phyloP scores from a whole-genome alignment of 768 basidiomycete genomes.

The Fomitopsis pulvina region DNA sequence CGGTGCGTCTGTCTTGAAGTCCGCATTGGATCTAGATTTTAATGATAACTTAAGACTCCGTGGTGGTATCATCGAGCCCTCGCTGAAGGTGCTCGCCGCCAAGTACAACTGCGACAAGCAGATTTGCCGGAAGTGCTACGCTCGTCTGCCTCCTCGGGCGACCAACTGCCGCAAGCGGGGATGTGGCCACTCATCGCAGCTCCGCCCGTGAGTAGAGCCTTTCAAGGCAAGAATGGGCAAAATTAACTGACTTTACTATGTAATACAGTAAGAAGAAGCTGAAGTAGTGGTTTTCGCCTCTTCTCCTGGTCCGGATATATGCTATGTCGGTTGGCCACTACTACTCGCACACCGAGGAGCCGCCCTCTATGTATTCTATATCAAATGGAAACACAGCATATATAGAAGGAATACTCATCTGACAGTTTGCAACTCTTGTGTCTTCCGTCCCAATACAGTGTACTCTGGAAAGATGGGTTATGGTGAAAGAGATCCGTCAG shows the following conservation, averaged over 20 bases:
- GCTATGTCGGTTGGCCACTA: conserved; percentile 1
- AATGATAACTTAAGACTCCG: conserved; percentile 56
- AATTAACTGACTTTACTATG: not conserved
- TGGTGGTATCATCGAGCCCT: conserved; percentile 99
- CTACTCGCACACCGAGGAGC: not conserved
- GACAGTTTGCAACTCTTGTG: too few relatives aligned
- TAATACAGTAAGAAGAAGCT: conserved; percentile 84
- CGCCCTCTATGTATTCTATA: not conserved
- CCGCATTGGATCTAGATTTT: not conserved
- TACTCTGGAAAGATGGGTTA: too few relatives aligned
- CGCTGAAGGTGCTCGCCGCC: conserved; percentile 91
- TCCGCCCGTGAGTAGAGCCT: conserved; percentile 68
- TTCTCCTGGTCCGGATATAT: not conserved
- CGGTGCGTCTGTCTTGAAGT: conserved; percentile 46
- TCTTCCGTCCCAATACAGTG: too few relatives aligned
- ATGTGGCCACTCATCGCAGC: conserved; percentile 86
- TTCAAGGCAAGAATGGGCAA: not conserved
- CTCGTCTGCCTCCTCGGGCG: conserved; percentile 97
- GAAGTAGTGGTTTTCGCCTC: conserved; percentile 55
- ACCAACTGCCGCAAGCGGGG: conserved; percentile 98
- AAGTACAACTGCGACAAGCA: conserved; percentile 99
- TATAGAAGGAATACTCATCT: too few relatives aligned
- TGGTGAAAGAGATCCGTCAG: too few relatives aligned
- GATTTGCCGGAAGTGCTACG: conserved; percentile 99
- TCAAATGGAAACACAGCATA: too few relatives aligned